Evolutionary conservation across 192 early-diverging fungal genomes (phyloP).

Genomic region (Dimargaris cristalligena): DNA sequence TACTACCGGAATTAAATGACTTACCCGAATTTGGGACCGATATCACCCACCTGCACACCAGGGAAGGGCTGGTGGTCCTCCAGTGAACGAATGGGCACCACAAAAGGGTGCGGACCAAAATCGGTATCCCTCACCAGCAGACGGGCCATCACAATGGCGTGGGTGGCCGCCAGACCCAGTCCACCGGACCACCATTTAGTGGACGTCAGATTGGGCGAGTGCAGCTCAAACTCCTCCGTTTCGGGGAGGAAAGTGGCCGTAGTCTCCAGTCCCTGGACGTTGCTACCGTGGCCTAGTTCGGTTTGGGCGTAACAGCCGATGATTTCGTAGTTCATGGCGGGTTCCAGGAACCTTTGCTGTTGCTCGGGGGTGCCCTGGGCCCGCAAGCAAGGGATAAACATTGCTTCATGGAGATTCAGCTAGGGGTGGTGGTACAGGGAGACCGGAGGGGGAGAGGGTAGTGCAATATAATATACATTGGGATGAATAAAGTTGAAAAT

Average conservation of each 20-base stretch:
- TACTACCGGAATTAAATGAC: too few species aligned
- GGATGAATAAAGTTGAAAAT: constrained; percentile 18
- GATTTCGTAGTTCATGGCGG: constrained; percentile 53
- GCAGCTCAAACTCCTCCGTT: constrained; percentile 75
- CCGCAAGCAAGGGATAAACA: constrained; percentile 71
- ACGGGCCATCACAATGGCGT: constrained; percentile 75
- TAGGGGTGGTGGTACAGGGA: too few species aligned
- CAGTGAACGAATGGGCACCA: constrained; percentile 62
- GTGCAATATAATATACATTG: constrained; percentile 38
- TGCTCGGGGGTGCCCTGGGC: constrained; percentile 64
- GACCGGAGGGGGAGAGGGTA: too few species aligned
- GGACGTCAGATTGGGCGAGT: constrained; percentile 57
- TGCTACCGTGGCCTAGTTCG: constrained; percentile 67
- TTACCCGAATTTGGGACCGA: constrained; percentile 76
- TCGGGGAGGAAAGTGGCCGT: constrained; percentile 66
- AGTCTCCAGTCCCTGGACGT: constrained; percentile 83
- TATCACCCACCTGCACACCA: constrained; percentile 71
- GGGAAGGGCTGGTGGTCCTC: constrained; percentile 51
- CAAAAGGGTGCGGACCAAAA: constrained; percentile 60
- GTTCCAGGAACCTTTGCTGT: constrained; percentile 54
- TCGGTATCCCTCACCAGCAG: constrained; percentile 57
- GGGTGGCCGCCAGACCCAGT: constrained; percentile 58
- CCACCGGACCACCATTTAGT: constrained; percentile 84
- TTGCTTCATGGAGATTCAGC: constrained; percentile 54
- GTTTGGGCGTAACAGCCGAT: constrained; percentile 80